Evolutionary conservation across 2,329 filamentous ascomycete species (phyloP).

Genomic region (Waltergamsia citrina): DNA sequence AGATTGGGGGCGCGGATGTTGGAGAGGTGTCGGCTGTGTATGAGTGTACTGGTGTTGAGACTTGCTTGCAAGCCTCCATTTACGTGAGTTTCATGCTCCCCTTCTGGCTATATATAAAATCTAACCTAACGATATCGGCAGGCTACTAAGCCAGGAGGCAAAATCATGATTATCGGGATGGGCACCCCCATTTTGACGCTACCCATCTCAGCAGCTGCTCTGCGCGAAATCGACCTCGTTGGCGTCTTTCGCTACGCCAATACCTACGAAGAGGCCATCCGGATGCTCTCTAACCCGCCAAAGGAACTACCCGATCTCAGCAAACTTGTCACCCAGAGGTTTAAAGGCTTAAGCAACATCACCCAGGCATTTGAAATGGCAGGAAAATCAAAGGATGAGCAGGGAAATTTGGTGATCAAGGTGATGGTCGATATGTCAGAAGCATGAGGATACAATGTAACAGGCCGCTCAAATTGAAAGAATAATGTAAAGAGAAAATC

Average conservation of each 20-base stretch:
- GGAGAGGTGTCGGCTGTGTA: constrained; percentile 60
- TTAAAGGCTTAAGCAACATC: constrained; percentile 51
- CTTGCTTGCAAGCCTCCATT: constrained; percentile 65
- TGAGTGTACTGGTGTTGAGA: constrained; percentile 72
- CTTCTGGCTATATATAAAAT: not conserved
- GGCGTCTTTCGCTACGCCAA: constrained; percentile 68
- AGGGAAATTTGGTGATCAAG: constrained; percentile 65
- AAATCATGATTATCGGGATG: constrained; percentile 64
- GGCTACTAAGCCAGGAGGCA: constrained; percentile 57
- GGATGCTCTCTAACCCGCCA: constrained; percentile 37
- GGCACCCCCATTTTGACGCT: constrained; percentile 61
- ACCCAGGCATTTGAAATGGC: constrained; percentile 67
- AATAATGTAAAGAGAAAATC: not conserved
- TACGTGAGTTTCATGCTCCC: constrained; percentile 38
- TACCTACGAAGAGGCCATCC: constrained; percentile 50
- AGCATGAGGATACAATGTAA: no score
- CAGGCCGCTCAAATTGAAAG: not conserved
- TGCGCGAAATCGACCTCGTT: constrained; percentile 62
- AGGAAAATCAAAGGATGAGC: constrained; percentile 57
- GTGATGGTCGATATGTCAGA: constrained; percentile 48
- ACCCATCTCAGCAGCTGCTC: constrained; percentile 57
- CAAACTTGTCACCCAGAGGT: constrained; percentile 63
- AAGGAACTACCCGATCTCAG: constrained; percentile 52
- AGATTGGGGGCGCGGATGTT: constrained; percentile 33
- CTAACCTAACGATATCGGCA: constrained; percentile 12